phyloP scores from a whole-genome alignment of 2,329 filamentous ascomycete genomes.

The Sporothrix protearum region DNA sequence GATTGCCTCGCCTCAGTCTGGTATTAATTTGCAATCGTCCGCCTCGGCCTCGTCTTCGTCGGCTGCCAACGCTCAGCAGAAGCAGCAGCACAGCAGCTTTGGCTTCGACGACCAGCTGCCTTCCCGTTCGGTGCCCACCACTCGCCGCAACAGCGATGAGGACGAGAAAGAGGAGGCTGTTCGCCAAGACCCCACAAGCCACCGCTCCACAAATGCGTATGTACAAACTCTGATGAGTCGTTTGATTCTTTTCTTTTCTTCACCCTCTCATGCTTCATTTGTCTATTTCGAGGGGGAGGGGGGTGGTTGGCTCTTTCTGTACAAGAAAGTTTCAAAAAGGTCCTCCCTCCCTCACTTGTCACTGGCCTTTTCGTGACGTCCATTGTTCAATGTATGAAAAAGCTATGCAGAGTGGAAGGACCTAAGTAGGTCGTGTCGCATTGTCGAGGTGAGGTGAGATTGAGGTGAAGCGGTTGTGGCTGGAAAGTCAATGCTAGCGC shows the following conservation, averaged over 20 bases:
- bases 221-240: conserved; percentile 40
- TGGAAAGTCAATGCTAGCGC: neutral
- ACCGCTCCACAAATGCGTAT: conserved; percentile 74
- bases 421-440: neutral
- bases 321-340: neutral
- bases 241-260: neutral
- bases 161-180: conserved; percentile 79
- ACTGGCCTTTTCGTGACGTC: neutral
- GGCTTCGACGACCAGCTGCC: conserved; percentile 64
- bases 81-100: conserved; percentile 35
- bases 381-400: neutral
- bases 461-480: neutral
- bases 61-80: conserved; percentile 33
- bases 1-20: conserved; percentile 71
- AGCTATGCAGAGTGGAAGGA: neutral
- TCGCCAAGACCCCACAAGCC: conserved; percentile 65
- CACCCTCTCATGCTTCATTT: neutral
- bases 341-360: neutral
- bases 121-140: conserved; percentile 80
- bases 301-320: neutral
- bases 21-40: conserved; percentile 46
- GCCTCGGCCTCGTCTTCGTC: conserved; percentile 33
- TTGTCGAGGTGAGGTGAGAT: neutral
- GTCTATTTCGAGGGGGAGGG: neutral
- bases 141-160: conserved; percentile 85